phyloP scores from a whole-genome alignment of 371 early-diverging fungal genomes.

The Lichtheimia ramosa region DNA sequence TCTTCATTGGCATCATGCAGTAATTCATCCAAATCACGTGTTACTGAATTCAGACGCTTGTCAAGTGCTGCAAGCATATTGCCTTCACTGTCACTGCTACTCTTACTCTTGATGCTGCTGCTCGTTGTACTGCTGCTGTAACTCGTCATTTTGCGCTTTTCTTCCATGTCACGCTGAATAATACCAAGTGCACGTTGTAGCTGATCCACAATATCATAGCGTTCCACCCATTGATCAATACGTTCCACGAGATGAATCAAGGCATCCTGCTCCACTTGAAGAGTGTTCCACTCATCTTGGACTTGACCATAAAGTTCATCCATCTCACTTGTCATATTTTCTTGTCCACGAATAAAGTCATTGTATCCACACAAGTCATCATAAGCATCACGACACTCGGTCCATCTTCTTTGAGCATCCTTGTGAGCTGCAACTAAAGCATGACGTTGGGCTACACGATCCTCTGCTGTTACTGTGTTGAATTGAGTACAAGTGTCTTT shows the following conservation, averaged over 20 bases:
- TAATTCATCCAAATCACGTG: constrained; percentile 7
- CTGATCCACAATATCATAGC: constrained; percentile 12
- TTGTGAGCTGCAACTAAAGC: constrained; percentile 20
- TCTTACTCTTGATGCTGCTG: constrained; percentile 8
- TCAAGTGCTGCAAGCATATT: constrained; percentile 1
- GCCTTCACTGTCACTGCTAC: constrained; percentile 1
- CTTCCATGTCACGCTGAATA: constrained; percentile 8
- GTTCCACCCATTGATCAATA: constrained; percentile 14
- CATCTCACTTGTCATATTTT: neutral
- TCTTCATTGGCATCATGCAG: neutral
- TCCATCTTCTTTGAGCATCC: constrained; percentile 24
- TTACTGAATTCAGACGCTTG: constrained; percentile 2
- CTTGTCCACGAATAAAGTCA: constrained; percentile 29
- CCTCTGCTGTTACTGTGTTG: constrained; percentile 8
- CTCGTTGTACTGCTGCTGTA: constrained; percentile 11
- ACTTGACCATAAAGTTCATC: constrained; percentile 24
- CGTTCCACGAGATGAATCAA: constrained; percentile 3
- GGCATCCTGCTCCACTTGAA: constrained; percentile 8
- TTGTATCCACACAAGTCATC: constrained; percentile 44
- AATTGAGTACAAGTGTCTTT: constrained; percentile 3
- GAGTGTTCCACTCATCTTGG: constrained; percentile 16
- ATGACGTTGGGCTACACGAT: constrained; percentile 16
- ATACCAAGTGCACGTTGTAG: constrained; percentile 9
- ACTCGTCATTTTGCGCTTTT: neutral
- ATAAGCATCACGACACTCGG: constrained; percentile 40